phyloP scores from a whole-genome alignment of 345 rosid species.

The Pseudoturritis turrita region DNA sequence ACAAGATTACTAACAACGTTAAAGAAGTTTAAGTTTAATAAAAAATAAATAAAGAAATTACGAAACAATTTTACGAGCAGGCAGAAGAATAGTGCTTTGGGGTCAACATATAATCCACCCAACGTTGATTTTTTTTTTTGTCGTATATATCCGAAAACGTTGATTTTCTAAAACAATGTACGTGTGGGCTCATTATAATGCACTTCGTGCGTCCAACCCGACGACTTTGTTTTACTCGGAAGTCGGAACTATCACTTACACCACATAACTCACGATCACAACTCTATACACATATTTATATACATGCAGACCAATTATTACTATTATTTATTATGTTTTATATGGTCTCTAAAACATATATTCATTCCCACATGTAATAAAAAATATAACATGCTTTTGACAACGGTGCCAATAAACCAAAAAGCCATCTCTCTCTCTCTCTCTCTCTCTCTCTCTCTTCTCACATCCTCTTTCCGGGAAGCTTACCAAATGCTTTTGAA shows the following conservation, averaged over 20 bases:
- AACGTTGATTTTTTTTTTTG: conserved; percentile 22
- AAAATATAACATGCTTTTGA: conserved; percentile 18
- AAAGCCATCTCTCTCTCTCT: not conserved
- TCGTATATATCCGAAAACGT: conserved; percentile 9
- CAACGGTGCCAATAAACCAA: conserved; percentile 11
- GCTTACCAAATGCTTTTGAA: conserved; percentile 27
- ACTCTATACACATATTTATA: not conserved
- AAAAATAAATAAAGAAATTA: not conserved
- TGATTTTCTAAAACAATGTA: conserved; percentile 10
- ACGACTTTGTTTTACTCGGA: conserved; percentile 18
- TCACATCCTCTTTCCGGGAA: conserved; percentile 9
- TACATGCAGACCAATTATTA: not conserved
- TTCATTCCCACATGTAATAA: conserved; percentile 9
- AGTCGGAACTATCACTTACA: not conserved
- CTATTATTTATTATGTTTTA: not conserved
- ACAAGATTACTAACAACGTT: too few species aligned
- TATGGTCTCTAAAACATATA: not conserved
- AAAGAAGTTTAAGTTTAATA: not conserved
- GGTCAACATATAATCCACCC: conserved; percentile 27
- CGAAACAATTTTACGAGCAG: not conserved
- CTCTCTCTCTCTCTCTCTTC: not conserved
- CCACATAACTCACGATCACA: conserved; percentile 15
- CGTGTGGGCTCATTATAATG: conserved; percentile 25
- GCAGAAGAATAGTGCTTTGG: not conserved
- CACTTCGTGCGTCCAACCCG: conserved; percentile 3